Evolutionary conservation across 306 rosid species (phyloP), one percentile per base, ranked within the genome.

Genomic region (Cyclanthera cordifolia): DNA sequence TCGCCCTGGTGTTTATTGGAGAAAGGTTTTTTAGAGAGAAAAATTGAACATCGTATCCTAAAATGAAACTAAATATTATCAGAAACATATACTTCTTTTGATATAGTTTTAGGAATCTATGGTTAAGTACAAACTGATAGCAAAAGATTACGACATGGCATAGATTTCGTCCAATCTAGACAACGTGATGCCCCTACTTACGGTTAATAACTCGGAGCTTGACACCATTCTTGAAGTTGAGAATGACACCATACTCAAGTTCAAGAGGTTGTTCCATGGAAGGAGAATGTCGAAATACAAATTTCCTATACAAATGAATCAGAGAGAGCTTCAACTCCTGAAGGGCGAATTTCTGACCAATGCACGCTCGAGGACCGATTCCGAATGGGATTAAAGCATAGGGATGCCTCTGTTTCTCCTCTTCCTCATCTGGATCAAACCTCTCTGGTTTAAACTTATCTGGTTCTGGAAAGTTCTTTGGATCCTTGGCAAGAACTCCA

Each of bases 401-500:
- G 37, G 99, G 96, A 61, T 93, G 96, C 77, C 99, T 83, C 72
- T 54, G 53, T 79, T 84, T 88, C 81, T 79, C 87, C 82, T 93
- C 99, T 63, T 88, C 84, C 73, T 82, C 69, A 5, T 78, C 80
- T 50, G 95, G 95, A 53, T 90, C 94, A 76, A 93, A 93, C 78
- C 99, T 84, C 81, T 88, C 96, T 11, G 97, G 99, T 74, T 70
- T 87, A 81, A 93, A 93, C 85, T 86, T 85, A 13, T 90, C 91
- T 72, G 99, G 99, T 79, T 90, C 99, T 4, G 95, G 87, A 78
- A 88, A 90, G 73, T 87, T 82, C 67, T 14, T 83, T 4, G 95
- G 90, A 71, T 93, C 99, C 74, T 93, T 93, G 6, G 96, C 90
- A 72, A 90, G 75, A 70, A 88, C 97, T 69, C 99, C 99, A 15